phyloP scores from a whole-genome alignment of 2,329 filamentous ascomycete species.

The Pseudopyrenochaeta lycopersici region DNA sequence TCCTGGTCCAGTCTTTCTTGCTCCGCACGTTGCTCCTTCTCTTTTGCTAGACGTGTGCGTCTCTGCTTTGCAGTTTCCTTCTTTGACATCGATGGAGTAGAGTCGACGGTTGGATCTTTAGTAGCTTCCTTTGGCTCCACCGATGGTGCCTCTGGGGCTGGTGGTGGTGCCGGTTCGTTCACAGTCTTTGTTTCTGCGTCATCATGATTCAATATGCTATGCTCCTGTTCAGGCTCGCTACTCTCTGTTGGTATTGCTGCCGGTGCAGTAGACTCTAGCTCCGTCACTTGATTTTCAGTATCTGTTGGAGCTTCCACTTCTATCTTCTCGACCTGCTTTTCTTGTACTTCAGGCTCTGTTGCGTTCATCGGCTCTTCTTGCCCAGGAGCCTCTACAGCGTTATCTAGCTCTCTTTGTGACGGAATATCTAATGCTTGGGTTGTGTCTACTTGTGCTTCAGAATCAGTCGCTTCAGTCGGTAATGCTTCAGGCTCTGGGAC shows the following conservation, averaged over 20 bases:
- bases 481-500: background rate
- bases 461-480: background rate
- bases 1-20: slow-evolving; percentile 8
- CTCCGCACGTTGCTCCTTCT: background rate
- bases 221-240: background rate
- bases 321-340: slow-evolving; percentile 2
- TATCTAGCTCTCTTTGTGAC: background rate
- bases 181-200: background rate
- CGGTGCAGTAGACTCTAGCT: background rate
- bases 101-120: background rate
- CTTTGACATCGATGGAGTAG: background rate
- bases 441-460: background rate
- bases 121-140: background rate
- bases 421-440: background rate
- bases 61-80: slow-evolving; percentile 8
- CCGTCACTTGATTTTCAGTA: background rate
- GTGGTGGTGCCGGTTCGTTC: background rate
- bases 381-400: background rate
- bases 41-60: slow-evolving; percentile 4
- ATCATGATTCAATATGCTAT: background rate
- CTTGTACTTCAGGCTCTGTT: slow-evolving; percentile 1
- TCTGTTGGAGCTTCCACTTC: background rate
- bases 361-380: slow-evolving; percentile 1
- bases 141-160: background rate
- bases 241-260: background rate